Evolutionary conservation across 2,329 filamentous ascomycete genomes (phyloP).

Genomic region (Microcyclosporella mali): DNA sequence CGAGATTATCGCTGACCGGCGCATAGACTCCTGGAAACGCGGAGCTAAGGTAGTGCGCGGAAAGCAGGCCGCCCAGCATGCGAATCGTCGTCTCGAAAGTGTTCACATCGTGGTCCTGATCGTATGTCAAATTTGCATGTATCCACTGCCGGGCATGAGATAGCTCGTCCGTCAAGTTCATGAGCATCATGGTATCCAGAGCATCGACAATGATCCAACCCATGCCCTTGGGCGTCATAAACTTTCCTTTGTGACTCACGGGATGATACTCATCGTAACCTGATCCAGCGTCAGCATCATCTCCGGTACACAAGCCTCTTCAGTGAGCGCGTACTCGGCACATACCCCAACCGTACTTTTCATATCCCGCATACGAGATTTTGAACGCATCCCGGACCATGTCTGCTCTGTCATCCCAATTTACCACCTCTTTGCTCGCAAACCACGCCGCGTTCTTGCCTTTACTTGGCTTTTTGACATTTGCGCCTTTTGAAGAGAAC

Average conservation of each 20-base stretch:
- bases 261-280: constrained; percentile 82
- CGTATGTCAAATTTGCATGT: constrained; percentile 69
- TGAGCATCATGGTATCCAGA: constrained; percentile 92
- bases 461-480: not conserved
- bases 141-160: constrained; percentile 86
- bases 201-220: constrained; percentile 98
- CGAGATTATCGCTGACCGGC: constrained; percentile 64
- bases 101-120: constrained; percentile 91
- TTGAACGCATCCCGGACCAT: constrained; percentile 84
- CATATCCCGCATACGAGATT: constrained; percentile 88
- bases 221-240: constrained; percentile 84
- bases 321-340: constrained; percentile 23
- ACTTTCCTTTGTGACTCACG: constrained; percentile 65
- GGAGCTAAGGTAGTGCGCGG: constrained; percentile 90
- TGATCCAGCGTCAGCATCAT: constrained; percentile 12
- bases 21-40: constrained; percentile 67
- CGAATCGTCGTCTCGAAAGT: constrained; percentile 98
- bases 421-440: constrained; percentile 48
- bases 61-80: constrained; percentile 88
- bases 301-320: not conserved
- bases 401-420: constrained; percentile 75
- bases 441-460: constrained; percentile 38
- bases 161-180: constrained; percentile 88
- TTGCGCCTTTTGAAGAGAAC: constrained; percentile 17
- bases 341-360: constrained; percentile 88